Base-by-base conservation (phyloP, 306 rosid genomes). In the Comarum palustre region DNA sequence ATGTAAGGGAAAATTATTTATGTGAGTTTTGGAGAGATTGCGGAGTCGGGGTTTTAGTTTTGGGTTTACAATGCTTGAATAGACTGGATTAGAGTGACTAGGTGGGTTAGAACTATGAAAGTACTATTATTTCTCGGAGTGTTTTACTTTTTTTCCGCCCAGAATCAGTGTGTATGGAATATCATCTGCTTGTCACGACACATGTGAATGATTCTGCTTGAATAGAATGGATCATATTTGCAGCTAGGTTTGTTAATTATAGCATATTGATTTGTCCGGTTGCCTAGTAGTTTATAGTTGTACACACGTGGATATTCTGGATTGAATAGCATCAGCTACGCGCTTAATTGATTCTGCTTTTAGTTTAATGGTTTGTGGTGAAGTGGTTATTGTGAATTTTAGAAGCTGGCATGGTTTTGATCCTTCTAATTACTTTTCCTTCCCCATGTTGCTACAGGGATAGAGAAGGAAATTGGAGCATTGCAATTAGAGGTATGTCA, bases 391-490 rank as follows among this genome's bases (percentile, higher is more conserved):
- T 25, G 34, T 2, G 0, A 58, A 8, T 41, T 32, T 61, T 16
- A 15, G 1, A 61, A 34, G 22, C 48, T 39, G 69, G 31, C 17
- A 10, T 11, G 11, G 19, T 39, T 19, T 58, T n/a, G 15, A 39
- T 29, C 47, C 77, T 64, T 72, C n/a, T 73, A 34, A 75, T 5
- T 75, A 48, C 50, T 66, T 47, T 59, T 8, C 17, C 20, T 25
- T 43, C 10, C 27, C 16, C 38, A 15, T 12, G 74, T 62, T 69
- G 51, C 7, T 48, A 19, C 91, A 95, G 99, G 99, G 71, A 59
- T 95, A 78, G 97, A 95, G 85, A 92, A 74, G 88, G 99, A 95
- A 92, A 92, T 95, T 79, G 96, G 92, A 80, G 82, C 96, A 11
- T 82, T 92, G 77, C 97, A 95, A 86, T 73, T 65, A 81, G 99